phyloP scores from a whole-genome alignment of 805 yeast genomes.

The Monosporozyma aerobia region DNA sequence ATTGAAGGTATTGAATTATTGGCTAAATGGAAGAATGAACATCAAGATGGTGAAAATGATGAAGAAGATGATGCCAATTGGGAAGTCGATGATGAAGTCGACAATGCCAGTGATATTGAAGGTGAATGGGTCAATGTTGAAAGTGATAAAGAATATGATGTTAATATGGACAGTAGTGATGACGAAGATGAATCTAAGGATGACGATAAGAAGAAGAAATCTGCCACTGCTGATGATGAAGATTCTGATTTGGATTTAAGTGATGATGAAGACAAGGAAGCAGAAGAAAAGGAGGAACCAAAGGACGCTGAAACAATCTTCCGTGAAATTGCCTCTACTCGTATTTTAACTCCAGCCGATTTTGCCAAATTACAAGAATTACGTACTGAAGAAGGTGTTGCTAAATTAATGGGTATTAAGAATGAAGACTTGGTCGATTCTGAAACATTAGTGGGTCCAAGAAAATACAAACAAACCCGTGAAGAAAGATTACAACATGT shows the following conservation, averaged over 20 bases:
- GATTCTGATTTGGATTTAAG: slow-evolving; percentile 42
- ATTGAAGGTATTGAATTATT: slow-evolving; percentile 88
- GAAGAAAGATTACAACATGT: slow-evolving; percentile 86
- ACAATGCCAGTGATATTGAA: slow-evolving; percentile 42
- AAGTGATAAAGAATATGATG: slow-evolving; percentile 64
- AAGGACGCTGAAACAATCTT: slow-evolving; percentile 34
- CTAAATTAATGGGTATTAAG: slow-evolving; percentile 56
- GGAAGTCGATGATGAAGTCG: slow-evolving; percentile 46
- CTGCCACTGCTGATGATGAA: slow-evolving; percentile 34
- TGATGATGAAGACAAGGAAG: slow-evolving; percentile 25
- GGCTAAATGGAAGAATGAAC: slow-evolving; percentile 60
- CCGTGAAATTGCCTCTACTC: slow-evolving; percentile 55
- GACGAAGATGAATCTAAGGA: slow-evolving; percentile 29
- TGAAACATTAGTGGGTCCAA: slow-evolving; percentile 61
- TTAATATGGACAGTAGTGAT: slow-evolving; percentile 44
- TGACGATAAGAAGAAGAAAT: slow-evolving; percentile 30
- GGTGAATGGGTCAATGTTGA: slow-evolving; percentile 92
- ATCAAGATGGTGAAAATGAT: slow-evolving; percentile 46
- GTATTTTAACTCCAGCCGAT: slow-evolving; percentile 93
- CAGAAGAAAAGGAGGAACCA: slow-evolving; percentile 19
- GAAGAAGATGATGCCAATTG: slow-evolving; percentile 47
- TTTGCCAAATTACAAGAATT: slow-evolving; percentile 91
- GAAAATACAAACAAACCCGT: slow-evolving; percentile 67
- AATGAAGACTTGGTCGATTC: slow-evolving; percentile 87
- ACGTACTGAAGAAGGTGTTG: slow-evolving; percentile 74